A percentile compares a stretch with the other conserved stretches of the same genome.
phyloP scores from a whole-genome alignment of 1,284 basidiomycete species.

The Rhodotorula sp. region DNA sequence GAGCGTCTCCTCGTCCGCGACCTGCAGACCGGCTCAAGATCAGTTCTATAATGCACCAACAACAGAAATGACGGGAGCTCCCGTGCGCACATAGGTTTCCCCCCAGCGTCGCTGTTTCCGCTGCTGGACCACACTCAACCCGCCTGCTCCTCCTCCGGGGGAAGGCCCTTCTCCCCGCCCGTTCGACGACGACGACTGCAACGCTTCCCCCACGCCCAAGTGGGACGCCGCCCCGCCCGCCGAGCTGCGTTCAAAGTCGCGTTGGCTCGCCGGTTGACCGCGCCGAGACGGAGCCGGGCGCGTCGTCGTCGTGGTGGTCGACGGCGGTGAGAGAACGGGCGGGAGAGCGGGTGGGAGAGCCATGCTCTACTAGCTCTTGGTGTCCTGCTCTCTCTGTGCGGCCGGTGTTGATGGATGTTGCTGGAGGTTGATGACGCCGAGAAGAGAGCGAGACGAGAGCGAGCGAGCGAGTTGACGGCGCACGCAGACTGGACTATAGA shows the following conservation, averaged over 20 bases:
- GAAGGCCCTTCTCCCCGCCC: neutral
- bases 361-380: no score
- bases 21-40: no score
- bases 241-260: constrained; percentile 20
- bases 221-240: constrained; percentile 21
- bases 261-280: constrained; percentile 22
- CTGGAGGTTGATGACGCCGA: no score
- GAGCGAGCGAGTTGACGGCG: no score
- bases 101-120: constrained; percentile 28
- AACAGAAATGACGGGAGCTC: no score
- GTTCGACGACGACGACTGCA: neutral
- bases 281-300: constrained; percentile 17
- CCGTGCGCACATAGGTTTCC: constrained; percentile 19
- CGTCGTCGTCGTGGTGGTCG: no score
- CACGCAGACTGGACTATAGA: no score
- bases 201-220: neutral
- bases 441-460: no score
- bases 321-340: constrained; percentile 1
- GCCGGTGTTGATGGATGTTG: no score
- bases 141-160: no score
- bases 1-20: constrained; percentile 79
- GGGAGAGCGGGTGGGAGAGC: neutral
- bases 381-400: no score
- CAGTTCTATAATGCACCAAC: no score
- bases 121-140: constrained; percentile 13